These are phyloP conservation scores for Penicillium vulpinum DNA, from an alignment of 2,329 filamentous ascomycete genomes.

Conservation along the genomic window DNA sequence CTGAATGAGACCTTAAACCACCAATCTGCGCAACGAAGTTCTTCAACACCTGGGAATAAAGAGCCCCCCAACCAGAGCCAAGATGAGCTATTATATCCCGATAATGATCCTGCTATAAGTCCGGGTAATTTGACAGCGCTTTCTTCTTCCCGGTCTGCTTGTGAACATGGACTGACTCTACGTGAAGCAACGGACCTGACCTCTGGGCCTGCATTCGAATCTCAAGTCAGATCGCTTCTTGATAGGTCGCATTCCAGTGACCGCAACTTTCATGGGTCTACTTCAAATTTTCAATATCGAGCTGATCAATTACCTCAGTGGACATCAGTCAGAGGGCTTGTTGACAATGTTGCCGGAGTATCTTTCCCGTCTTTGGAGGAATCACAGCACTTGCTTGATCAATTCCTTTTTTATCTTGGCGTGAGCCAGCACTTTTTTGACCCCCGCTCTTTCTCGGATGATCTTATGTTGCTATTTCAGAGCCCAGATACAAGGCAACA, in stretches of 20 bases:
- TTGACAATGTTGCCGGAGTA: constrained; percentile 4
- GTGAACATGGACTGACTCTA: background rate
- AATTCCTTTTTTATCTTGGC: constrained; percentile 25
- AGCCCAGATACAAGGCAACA: constrained; percentile 5
- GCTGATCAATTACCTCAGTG: background rate
- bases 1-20: background rate
- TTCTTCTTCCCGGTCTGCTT: background rate
- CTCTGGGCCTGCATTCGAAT: constrained; percentile 21
- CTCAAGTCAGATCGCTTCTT: constrained; percentile 21
- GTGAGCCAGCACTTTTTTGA: constrained; percentile 28
- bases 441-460: constrained; percentile 21
- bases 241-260: constrained; percentile 9
- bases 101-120: constrained; percentile 11
- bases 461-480: constrained; percentile 20
- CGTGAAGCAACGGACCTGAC: constrained; percentile 22
- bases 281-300: background rate
- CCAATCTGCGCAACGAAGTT: background rate
- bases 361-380: constrained; percentile 17
- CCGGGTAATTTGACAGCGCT: constrained; percentile 5
- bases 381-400: constrained; percentile 22
- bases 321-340: constrained; percentile 7
- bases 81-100: background rate
- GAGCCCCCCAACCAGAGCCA: background rate
- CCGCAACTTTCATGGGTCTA: background rate
- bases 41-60: background rate